Conservation (phyloP, 495 filamentous ascomycete genomes). For the Pyrenopolyporus hunteri region DNA sequence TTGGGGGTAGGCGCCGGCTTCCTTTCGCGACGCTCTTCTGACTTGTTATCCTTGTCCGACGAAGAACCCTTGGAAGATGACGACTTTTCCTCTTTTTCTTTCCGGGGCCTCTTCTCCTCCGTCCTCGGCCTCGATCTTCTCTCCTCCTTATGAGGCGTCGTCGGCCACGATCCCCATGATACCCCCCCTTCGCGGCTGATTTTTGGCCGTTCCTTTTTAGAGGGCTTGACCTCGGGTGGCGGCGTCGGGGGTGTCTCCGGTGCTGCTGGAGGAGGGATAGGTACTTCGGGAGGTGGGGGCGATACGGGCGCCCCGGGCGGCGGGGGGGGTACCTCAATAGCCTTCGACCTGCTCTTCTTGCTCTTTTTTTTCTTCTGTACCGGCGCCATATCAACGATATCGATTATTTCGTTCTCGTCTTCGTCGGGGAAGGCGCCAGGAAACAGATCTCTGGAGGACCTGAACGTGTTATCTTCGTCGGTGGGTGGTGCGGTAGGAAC, state of each 20-base stretch:
- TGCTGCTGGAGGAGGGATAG: conserved; percentile 52
- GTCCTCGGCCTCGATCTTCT: conserved; percentile 39
- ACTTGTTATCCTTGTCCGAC: conserved; percentile 48
- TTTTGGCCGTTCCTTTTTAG: conserved; percentile 55
- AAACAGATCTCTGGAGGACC: conserved; percentile 52
- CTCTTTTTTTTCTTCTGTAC: conserved; percentile 54
- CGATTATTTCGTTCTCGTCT: conserved; percentile 53
- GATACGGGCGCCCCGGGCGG: conserved; percentile 39
- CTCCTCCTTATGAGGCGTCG: conserved; percentile 43
- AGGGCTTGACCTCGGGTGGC: conserved; percentile 46
- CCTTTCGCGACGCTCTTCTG: conserved; percentile 46
- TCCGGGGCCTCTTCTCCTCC: conserved; percentile 39
- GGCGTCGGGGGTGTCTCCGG: conserved; percentile 53
- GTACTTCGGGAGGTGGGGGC: conserved; percentile 43
- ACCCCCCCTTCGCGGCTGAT: conserved; percentile 50
- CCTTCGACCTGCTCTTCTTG: conserved; percentile 46
- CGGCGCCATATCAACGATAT: conserved; percentile 54
- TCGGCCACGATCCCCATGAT: conserved; percentile 54
- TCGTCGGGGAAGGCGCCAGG: conserved; percentile 56
- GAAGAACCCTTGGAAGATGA: conserved; percentile 52
- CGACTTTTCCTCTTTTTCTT: conserved; percentile 50
- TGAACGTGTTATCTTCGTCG: conserved; percentile 51
- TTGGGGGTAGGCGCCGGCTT: conserved; percentile 33
- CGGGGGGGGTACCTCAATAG: conserved; percentile 34
- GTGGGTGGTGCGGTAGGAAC: conserved; percentile 46